Percentiles rank a stretch among this genome's conserved stretches.
Evolutionary conservation across 164 flowering plant genomes (phyloP).

Genomic region (Dillenia suffruticosa): DNA sequence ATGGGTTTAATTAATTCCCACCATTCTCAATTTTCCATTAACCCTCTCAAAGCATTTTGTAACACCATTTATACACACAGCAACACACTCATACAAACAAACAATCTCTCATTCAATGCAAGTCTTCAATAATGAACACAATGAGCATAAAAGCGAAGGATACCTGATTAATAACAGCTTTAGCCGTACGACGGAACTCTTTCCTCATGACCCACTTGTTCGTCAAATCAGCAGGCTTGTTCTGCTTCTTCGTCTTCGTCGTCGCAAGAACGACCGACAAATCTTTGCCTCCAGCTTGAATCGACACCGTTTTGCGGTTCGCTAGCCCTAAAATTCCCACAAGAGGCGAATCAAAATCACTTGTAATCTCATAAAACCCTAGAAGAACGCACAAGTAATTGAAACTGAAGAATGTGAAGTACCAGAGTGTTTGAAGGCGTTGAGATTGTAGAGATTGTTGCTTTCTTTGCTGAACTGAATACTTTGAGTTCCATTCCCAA

Average conservation of each 20-base stretch:
- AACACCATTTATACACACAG: too few relatives aligned
- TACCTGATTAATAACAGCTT: conserved; percentile 79
- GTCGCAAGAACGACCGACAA: conserved; percentile 66
- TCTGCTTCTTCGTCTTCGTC: conserved; percentile 78
- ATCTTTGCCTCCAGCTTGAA: conserved; percentile 55
- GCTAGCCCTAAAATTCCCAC: conserved; percentile 49
- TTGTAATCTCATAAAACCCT: neutral
- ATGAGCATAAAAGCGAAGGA: too few relatives aligned
- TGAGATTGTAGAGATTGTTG: conserved; percentile 81
- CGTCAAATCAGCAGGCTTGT: conserved; percentile 45
- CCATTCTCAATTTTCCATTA: too few relatives aligned
- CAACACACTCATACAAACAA: too few relatives aligned
- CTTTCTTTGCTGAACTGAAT: conserved; percentile 77
- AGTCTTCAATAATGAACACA: too few relatives aligned
- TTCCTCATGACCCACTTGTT: conserved; percentile 77
- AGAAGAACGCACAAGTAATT: neutral
- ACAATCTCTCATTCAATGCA: too few relatives aligned
- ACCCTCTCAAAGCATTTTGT: too few relatives aligned
- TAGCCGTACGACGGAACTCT: conserved; percentile 73
- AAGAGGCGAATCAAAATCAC: neutral
- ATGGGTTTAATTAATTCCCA: too few relatives aligned
- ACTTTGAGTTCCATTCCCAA: conserved; percentile 58
- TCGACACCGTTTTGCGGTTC: conserved; percentile 69
- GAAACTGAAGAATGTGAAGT: neutral
- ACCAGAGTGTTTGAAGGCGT: conserved; percentile 92